Evolutionary conservation across 768 basidiomycete species (phyloP).

Genomic region (Boletus vermiculosoides): DNA sequence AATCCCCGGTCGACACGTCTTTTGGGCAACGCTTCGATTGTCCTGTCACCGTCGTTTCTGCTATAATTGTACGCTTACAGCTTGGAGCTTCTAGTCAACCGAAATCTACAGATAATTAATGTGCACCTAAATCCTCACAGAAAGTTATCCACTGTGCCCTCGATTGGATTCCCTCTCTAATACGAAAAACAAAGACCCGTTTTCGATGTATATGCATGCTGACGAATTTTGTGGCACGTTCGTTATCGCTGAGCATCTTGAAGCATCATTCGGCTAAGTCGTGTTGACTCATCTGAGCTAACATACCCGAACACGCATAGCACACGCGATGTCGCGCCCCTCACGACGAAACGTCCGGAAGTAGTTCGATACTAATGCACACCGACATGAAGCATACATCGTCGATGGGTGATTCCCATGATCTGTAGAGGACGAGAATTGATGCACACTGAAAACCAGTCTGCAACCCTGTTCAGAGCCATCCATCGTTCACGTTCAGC

Average conservation of each 20-base stretch:
- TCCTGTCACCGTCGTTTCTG: not conserved
- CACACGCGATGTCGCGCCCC: not conserved
- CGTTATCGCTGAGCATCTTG: not conserved
- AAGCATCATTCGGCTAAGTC: not conserved
- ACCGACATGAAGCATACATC: not conserved
- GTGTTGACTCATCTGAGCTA: not conserved
- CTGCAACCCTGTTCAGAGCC: conserved; percentile 4
- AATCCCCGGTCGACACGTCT: not conserved
- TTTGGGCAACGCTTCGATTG: not conserved
- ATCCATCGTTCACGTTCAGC: not conserved
- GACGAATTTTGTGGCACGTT: not conserved
- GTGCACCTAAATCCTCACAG: not conserved
- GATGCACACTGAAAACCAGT: conserved; percentile 2
- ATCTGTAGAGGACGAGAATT: not conserved
- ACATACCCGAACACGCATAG: not conserved
- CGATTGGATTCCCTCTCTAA: not conserved
- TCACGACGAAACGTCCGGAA: not conserved
- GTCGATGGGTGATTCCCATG: not conserved
- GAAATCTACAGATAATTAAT: not conserved
- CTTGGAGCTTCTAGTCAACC: not conserved
- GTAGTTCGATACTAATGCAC: conserved; percentile 2
- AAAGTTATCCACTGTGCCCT: not conserved
- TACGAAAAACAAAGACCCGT: not conserved
- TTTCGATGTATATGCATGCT: too few relatives aligned
- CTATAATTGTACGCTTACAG: not conserved